Base-by-base conservation (phyloP, 1,139 yeast species). In the Blastobotrys proliferans region DNA sequence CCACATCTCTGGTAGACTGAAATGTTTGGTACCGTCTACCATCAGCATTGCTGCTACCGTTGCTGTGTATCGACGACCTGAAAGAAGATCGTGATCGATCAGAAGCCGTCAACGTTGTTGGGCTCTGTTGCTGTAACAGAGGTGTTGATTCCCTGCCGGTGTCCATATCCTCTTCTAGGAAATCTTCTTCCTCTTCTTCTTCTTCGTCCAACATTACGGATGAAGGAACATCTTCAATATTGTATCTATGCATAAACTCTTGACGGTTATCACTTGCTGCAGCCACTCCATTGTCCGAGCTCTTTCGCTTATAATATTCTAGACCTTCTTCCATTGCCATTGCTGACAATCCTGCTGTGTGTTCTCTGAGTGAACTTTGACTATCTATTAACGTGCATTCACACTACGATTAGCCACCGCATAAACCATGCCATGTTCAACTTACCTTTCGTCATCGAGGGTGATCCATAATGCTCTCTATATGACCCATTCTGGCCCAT, bases 341-440 rank as follows among this genome's bases (percentile, higher is more conserved):
- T 27, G 69, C 69, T 11, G 87, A 83, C 50, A 79, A 68, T 43
- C 70, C 76, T 2, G 82, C 84, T 0, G 85, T 74, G 49, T 79
- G 82, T 50, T 78, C 84, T 47, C 82, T 77, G 36, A 81, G 71
- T 14, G 77, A 73, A 11, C 47, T 37, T 22, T 28, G 26, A 22
- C 43, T 40, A 10, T 40, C 43, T 40, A 13, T 3, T n/a, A n/a
- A n/a, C n/a, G n/a, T n/a, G n/a, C n/a, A n/a, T n/a, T n/a, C n/a
- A n/a, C n/a, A n/a, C n/a, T n/a, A n/a, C n/a, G n/a, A n/a, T n/a
- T n/a, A n/a, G n/a, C n/a, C n/a, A n/a, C n/a, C n/a, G n/a, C n/a
- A n/a, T n/a, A n/a, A n/a, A n/a, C n/a, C n/a, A n/a, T n/a, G n/a
- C n/a, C n/a, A n/a, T n/a, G n/a, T n/a, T n/a, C n/a, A n/a, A 10